A percentile compares a stretch with the other conserved stretches of the same genome.
phyloP scores from a whole-genome alignment of 2,329 filamentous ascomycete genomes.

The Botryosphaeria dothidea region DNA sequence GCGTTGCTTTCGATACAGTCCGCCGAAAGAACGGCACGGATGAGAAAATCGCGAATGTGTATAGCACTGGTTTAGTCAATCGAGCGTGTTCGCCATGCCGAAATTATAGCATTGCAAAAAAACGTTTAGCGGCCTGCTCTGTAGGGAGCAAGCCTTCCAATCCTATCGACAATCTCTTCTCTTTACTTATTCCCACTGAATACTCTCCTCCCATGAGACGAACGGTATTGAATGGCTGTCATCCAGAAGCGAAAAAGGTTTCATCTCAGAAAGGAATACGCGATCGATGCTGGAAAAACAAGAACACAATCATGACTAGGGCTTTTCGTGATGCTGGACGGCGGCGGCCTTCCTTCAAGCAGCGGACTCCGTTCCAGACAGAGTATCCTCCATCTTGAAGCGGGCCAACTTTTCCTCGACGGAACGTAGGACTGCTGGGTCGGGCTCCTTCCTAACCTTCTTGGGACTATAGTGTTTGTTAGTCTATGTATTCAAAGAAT shows the following conservation, averaged over 20 bases:
- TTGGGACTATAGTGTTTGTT: constrained; percentile 48
- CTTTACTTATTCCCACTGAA: constrained; percentile 1
- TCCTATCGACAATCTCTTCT: constrained; percentile 1
- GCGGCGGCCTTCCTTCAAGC: not conserved
- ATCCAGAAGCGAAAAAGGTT: constrained; percentile 9
- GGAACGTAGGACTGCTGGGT: constrained; percentile 60
- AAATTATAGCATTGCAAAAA: constrained; percentile 15
- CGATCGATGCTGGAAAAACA: constrained; percentile 11
- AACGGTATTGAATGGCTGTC: constrained; percentile 10
- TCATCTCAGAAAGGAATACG: constrained; percentile 10
- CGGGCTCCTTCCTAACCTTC: constrained; percentile 58
- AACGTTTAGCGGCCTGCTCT: not conserved
- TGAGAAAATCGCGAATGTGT: not conserved
- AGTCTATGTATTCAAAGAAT: not conserved
- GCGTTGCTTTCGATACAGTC: not conserved
- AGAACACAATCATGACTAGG: constrained; percentile 3
- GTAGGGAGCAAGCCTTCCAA: constrained; percentile 5
- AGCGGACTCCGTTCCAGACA: not conserved
- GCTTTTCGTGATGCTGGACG: constrained; percentile 4
- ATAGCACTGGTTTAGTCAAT: constrained; percentile 9
- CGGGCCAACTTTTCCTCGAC: constrained; percentile 57
- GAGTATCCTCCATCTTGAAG: constrained; percentile 20
- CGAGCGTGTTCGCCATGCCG: constrained; percentile 10
- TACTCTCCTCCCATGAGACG: not conserved
- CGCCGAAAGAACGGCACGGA: not conserved